phyloP scores from a whole-genome alignment of 495 filamentous ascomycete species.

The Cenococcum geophilum region DNA sequence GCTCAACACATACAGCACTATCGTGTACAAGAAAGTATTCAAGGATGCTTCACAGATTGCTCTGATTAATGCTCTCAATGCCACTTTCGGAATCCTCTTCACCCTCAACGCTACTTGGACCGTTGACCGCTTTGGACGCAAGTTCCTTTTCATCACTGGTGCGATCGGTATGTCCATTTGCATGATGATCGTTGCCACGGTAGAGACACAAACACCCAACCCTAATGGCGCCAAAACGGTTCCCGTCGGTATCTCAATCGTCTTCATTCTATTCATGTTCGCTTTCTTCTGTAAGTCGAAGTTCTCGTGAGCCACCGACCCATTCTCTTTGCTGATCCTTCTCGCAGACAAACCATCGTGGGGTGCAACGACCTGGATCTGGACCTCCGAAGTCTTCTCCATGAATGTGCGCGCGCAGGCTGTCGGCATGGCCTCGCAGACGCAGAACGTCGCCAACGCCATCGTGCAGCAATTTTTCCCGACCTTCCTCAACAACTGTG shows the following conservation, averaged over 20 bases:
- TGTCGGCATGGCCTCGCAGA: conserved; percentile 62
- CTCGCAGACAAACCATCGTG: conserved; percentile 53
- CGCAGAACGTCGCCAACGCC: conserved; percentile 59
- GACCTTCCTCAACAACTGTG: conserved; percentile 52
- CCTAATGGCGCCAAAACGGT: conserved; percentile 46
- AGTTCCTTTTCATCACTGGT: conserved; percentile 52
- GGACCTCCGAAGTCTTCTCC: conserved; percentile 59
- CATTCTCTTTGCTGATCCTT: not conserved
- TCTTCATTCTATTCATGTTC: conserved; percentile 58
- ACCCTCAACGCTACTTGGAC: conserved; percentile 34
- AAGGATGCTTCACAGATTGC: conserved; percentile 34
- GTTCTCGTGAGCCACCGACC: not conserved
- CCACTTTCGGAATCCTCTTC: conserved; percentile 40
- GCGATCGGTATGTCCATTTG: conserved; percentile 54
- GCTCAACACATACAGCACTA: conserved; percentile 57
- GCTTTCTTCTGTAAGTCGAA: conserved; percentile 54
- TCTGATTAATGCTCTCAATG: conserved; percentile 35
- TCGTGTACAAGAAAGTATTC: conserved; percentile 61
- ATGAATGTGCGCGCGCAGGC: conserved; percentile 64
- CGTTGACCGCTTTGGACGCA: conserved; percentile 51
- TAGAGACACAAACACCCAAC: conserved; percentile 45
- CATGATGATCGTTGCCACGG: conserved; percentile 34
- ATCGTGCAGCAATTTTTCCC: conserved; percentile 65
- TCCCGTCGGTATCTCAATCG: conserved; percentile 57
- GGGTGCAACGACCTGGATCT: conserved; percentile 64